Conservation (phyloP, 345 rosid genomes). For the Trapa incisa region DNA sequence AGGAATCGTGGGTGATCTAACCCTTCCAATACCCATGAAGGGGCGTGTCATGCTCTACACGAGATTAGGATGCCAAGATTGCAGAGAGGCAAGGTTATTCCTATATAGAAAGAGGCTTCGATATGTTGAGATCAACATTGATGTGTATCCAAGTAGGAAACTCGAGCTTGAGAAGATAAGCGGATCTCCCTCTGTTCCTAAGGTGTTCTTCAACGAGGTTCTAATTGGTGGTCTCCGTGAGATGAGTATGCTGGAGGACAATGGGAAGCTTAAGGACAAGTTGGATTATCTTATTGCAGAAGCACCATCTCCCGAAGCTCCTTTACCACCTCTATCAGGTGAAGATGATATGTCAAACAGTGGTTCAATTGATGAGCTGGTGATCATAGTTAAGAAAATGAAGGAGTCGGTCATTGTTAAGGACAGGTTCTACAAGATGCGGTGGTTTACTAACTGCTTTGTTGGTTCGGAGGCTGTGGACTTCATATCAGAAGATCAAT, state of each 20-base stretch:
- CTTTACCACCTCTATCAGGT: slow-evolving; percentile 75
- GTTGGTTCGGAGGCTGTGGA: slow-evolving; percentile 71
- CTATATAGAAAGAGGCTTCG: slow-evolving; percentile 47
- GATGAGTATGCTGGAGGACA: slow-evolving; percentile 46
- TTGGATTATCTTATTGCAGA: slow-evolving; percentile 41
- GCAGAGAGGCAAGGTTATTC: slow-evolving; percentile 46
- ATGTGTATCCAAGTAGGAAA: slow-evolving; percentile 63
- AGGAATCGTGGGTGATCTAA: slow-evolving; percentile 17
- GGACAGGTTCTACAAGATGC: slow-evolving; percentile 68
- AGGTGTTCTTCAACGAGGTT: slow-evolving; percentile 56
- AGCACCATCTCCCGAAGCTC: slow-evolving; percentile 52
- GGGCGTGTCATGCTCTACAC: slow-evolving; percentile 68
- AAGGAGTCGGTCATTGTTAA: slow-evolving; percentile 46
- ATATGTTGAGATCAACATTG: slow-evolving; percentile 69
- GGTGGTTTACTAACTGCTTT: slow-evolving; percentile 56
- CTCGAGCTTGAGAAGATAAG: slow-evolving; percentile 51
- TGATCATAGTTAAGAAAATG: slow-evolving; percentile 66
- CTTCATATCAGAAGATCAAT: slow-evolving; percentile 57
- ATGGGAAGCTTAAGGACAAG: slow-evolving; percentile 61
- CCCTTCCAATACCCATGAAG: slow-evolving; percentile 34
- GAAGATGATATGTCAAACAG: slow-evolving; percentile 62
- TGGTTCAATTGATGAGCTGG: slow-evolving; percentile 66
- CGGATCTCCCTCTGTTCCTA: slow-evolving; percentile 62
- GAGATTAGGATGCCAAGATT: slow-evolving; percentile 53
- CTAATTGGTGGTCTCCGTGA: slow-evolving; percentile 54